These are phyloP conservation scores for Polygonum aviculare DNA, from an alignment of 148 eudicot species.

Conservation along the genomic window DNA sequence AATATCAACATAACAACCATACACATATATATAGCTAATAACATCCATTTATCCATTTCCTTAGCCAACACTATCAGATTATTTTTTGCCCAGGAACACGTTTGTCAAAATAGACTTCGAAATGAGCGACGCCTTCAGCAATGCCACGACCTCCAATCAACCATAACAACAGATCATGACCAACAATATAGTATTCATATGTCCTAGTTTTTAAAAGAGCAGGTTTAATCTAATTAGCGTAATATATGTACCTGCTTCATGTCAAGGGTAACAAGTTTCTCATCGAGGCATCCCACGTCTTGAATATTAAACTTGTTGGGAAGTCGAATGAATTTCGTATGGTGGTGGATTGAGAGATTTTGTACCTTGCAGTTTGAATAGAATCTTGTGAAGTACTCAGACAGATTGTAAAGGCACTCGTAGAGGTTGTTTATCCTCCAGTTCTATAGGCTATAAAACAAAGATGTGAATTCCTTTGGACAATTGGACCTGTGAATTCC, in stretches of 20 bases:
- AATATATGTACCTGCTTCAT: neutral
- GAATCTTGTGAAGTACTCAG: no score
- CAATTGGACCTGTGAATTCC: no score
- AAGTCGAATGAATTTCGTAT: neutral
- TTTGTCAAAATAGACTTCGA: constrained; percentile 1
- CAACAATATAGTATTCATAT: no score
- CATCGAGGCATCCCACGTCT: neutral
- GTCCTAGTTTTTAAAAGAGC: no score
- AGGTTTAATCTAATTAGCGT: neutral
- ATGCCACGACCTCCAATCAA: neutral
- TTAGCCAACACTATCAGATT: neutral
- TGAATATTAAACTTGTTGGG: constrained; percentile 5
- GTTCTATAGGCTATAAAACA: no score
- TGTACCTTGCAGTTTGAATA: no score
- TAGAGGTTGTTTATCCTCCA: no score
- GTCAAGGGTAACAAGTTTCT: neutral
- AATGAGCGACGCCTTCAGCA: neutral
- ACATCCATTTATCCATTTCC: neutral
- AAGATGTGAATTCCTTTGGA: no score
- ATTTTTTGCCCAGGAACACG: neutral
- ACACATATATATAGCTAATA: neutral
- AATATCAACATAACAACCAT: no score
- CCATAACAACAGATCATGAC: neutral
- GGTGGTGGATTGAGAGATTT: no score
- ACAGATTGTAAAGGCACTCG: no score